Evolutionary conservation across 2,329 filamentous ascomycete genomes (phyloP).

Genomic region (Bipolaris cookei): DNA sequence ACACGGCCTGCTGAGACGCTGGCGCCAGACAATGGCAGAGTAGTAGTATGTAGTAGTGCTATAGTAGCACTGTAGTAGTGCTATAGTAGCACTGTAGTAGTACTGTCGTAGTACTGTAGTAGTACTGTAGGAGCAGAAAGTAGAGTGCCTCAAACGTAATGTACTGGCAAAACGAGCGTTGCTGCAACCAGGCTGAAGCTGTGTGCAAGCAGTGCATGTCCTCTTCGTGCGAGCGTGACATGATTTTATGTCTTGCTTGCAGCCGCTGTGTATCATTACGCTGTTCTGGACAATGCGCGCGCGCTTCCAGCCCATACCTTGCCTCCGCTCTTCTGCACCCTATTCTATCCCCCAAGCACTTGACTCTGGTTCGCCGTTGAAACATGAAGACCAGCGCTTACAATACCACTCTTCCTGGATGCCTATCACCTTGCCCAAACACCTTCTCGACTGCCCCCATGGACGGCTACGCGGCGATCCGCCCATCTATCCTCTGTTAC

Average conservation of each 20-base stretch:
- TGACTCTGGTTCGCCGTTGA: slow-evolving; percentile 43
- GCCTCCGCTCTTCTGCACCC: slow-evolving; percentile 33
- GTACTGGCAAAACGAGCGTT: slow-evolving; percentile 19
- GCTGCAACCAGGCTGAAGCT: slow-evolving; percentile 7
- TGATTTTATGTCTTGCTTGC: slow-evolving; percentile 45
- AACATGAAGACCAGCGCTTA: slow-evolving; percentile 46
- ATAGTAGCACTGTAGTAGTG: too few relatives aligned
- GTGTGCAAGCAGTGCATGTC: slow-evolving; percentile 33
- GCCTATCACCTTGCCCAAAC: slow-evolving; percentile 29
- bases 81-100: neutral
- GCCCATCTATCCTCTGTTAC: slow-evolving; percentile 30
- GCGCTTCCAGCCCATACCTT: slow-evolving; percentile 45
- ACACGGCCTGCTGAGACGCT: slow-evolving; percentile 40
- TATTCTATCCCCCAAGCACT: slow-evolving; percentile 34
- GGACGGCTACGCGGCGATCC: slow-evolving; percentile 25
- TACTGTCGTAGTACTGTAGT: neutral
- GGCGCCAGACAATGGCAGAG: slow-evolving; percentile 24
- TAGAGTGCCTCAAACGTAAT: slow-evolving; percentile 1
- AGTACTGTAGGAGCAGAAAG: slow-evolving; percentile 11
- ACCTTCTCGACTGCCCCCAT: slow-evolving; percentile 31
- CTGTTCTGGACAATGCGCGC: slow-evolving; percentile 43
- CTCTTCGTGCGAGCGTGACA: slow-evolving; percentile 33
- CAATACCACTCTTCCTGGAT: slow-evolving; percentile 29
- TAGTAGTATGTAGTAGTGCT: neutral
- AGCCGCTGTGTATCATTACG: slow-evolving; percentile 44